Evolutionary conservation across 106 monocot genomes (phyloP).

Genomic region (Ottelia alismoides): DNA sequence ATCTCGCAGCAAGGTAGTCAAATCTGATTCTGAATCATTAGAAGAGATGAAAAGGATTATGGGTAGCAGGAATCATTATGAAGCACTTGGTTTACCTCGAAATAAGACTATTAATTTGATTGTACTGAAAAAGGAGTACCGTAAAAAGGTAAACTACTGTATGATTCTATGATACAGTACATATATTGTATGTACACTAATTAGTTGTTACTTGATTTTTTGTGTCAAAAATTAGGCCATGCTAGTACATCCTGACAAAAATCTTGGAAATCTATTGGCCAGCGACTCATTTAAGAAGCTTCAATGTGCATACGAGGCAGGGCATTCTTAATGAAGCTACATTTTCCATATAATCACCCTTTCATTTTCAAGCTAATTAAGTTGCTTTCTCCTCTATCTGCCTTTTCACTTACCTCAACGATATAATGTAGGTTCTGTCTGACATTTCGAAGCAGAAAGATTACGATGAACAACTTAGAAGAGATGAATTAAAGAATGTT

Average conservation of each 20-base stretch:
- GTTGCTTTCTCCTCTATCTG: not conserved
- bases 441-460: conserved; percentile 72
- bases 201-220: not conserved
- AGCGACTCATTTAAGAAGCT: conserved; percentile 94
- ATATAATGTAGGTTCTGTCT: conserved; percentile 58
- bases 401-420: conserved; percentile 2
- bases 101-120: conserved; percentile 5
- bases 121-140: conserved; percentile 20
- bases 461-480: conserved; percentile 88
- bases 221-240: conserved; percentile 35
- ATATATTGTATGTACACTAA: not conserved
- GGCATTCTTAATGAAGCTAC: too few species aligned
- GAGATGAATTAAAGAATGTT: conserved; percentile 51
- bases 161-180: too few species aligned
- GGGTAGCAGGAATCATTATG: conserved; percentile 18
- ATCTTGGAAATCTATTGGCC: conserved; percentile 84
- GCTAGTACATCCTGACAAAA: conserved; percentile 98
- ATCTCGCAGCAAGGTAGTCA: conserved; percentile 1
- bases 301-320: conserved; percentile 95
- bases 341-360: too few species aligned
- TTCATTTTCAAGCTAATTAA: not conserved
- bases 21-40: conserved; percentile 6
- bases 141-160: conserved; percentile 9
- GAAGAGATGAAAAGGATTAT: conserved; percentile 27
- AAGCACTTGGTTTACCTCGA: conserved; percentile 11